Evolutionary conservation across 345 rosid species (phyloP).

Genomic region (Gossypium bickii): DNA sequence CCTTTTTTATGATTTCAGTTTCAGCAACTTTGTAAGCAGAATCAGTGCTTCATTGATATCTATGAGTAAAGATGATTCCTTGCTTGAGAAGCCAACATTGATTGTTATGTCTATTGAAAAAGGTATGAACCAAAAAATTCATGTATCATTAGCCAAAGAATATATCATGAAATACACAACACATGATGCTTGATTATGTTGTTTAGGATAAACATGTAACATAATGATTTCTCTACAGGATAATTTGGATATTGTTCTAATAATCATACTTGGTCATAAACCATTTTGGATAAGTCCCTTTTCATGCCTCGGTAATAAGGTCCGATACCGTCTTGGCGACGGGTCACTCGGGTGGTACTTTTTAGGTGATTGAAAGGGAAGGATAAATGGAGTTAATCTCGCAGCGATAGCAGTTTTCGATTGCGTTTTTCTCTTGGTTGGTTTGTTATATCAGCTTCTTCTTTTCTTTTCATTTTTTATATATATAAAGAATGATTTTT

Average conservation of each 20-base stretch:
- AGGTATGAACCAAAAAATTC: neutral
- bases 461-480: constrained; percentile 10
- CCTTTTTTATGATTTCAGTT: neutral
- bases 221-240: neutral
- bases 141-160: neutral
- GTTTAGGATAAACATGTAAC: constrained; percentile 3
- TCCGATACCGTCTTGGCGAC: neutral
- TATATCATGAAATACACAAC: neutral
- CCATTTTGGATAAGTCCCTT: neutral
- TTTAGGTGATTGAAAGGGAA: constrained; percentile 3
- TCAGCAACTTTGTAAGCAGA: neutral
- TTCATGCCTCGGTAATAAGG: neutral
- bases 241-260: neutral
- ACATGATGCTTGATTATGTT: neutral
- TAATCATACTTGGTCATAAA: neutral
- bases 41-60: neutral
- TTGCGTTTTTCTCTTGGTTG: neutral
- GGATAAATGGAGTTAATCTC: constrained; percentile 1
- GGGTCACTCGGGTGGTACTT: neutral
- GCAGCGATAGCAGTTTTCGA: neutral
- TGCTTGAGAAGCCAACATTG: neutral
- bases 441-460: constrained; percentile 12
- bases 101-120: neutral
- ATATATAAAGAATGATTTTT: constrained; percentile 13
- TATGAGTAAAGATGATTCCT: neutral